Evolutionary conservation across 2,329 filamentous ascomycete genomes (phyloP), one percentile per base, ranked within the genome.

Genomic region (Apiospora pterosperma): DNA sequence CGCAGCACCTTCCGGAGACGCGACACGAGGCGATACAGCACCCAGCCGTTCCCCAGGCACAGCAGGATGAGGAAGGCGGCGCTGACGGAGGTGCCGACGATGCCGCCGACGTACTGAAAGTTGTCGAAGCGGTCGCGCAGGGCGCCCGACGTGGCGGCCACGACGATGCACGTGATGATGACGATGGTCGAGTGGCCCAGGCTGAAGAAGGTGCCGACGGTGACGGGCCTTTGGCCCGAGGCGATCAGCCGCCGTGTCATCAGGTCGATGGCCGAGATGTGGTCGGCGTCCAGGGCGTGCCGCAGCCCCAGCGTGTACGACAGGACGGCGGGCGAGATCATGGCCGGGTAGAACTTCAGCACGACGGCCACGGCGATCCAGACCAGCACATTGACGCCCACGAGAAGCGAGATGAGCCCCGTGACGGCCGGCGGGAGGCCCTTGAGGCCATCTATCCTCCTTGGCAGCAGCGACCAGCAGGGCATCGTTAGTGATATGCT

Each of bases 261-360:
- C 41, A 98, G 85, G 78, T 98, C 95, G 72, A 98, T 99, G 68
- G 94, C 95, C 71, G 79, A 79, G 72, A 85, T 86, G 76, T 98
- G 96, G 78, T 98, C 95, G n/a, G 95, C 96, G 74, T 98, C 96
- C 55, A 98, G 87, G n/a, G 95, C 95, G 81, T 98, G 95, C 48
- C 95, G 90, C 14, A 98, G 85, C 3, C 95, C 95, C 12, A 98
- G 85, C 0, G 92, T 92, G 77, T 96, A 98, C 31, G 94, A 90
- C 0, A 98, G 85, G 2, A 94, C 88, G 1, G 93, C 92, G 3
- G 93, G 90, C 2, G 91, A 91, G 61, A 94, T 87, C 67, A 97
- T 85, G 0, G 83, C 80, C 0, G 85, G 81, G 74, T 86, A 80
- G 69, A 80, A 82, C 68, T 79, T 81, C 21, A 88, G 78, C 23